A percentile compares a stretch with the other conserved stretches of the same genome.
Evolutionary conservation across 1,284 basidiomycete species (phyloP).

Genomic region (Sanghuangporus weigelae): DNA sequence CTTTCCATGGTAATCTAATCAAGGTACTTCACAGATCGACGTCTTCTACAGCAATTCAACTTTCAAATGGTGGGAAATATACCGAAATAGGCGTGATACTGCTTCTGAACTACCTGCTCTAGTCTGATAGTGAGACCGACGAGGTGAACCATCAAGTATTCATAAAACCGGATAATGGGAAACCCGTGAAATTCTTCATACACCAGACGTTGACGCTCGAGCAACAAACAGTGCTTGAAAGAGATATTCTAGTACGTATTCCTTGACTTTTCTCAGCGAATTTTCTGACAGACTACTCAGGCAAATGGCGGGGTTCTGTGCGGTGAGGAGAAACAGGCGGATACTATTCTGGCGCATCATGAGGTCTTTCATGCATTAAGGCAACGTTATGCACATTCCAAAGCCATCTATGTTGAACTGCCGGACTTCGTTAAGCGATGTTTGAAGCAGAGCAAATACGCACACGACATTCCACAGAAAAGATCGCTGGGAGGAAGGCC

Average conservation of each 20-base stretch:
- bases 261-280: background rate
- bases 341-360: slow-evolving; percentile 6
- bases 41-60: too few species aligned
- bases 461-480: background rate
- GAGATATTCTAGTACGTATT: background rate
- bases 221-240: background rate
- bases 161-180: background rate
- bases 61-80: too few species aligned
- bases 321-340: background rate
- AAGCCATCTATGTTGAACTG: slow-evolving; percentile 8
- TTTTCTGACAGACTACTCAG: background rate
- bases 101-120: too few species aligned
- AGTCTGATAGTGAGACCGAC: too few species aligned
- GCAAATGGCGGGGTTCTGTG: slow-evolving; percentile 4
- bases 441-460: background rate
- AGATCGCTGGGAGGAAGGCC: slow-evolving; percentile 7
- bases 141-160: background rate
- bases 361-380: background rate
- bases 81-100: too few species aligned
- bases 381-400: background rate
- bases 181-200: slow-evolving; percentile 6
- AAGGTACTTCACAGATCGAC: too few species aligned
- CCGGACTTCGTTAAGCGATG: slow-evolving; percentile 9
- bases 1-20: too few species aligned
- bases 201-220: background rate